Conservation (phyloP, 108 stramenopile species). For the Fragilariopsis cylindrus region DNA sequence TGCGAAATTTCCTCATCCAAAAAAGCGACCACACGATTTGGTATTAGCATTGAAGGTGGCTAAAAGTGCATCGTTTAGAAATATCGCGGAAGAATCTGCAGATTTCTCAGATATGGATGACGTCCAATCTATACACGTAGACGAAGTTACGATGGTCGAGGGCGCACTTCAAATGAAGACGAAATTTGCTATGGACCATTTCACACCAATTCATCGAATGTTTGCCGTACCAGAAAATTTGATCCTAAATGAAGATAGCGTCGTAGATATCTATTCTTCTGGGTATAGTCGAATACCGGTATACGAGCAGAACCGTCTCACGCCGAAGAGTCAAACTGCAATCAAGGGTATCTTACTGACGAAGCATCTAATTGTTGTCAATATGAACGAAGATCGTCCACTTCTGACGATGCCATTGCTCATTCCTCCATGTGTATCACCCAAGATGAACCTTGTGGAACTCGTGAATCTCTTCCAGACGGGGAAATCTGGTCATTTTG, state of each 20-base stretch:
- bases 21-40: constrained; percentile 1
- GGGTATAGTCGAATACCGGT: constrained; percentile 81
- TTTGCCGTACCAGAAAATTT: constrained; percentile 58
- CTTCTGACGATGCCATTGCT: constrained; percentile 59
- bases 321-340: constrained; percentile 30
- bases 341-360: constrained; percentile 62
- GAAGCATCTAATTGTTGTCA: constrained; percentile 69
- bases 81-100: not conserved
- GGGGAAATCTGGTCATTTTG: constrained; percentile 70
- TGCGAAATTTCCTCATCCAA: not conserved
- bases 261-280: constrained; percentile 61
- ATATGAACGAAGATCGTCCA: constrained; percentile 53
- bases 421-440: constrained; percentile 64
- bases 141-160: constrained; percentile 78
- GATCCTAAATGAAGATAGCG: constrained; percentile 53
- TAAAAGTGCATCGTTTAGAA: not conserved
- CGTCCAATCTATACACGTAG: constrained; percentile 41
- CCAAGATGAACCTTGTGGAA: constrained; percentile 66
- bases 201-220: constrained; percentile 54
- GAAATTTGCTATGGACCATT: constrained; percentile 60
- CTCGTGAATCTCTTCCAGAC: constrained; percentile 76
- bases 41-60: constrained; percentile 2
- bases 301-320: constrained; percentile 27
- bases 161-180: constrained; percentile 79
- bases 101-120: not conserved